Evolutionary conservation across 2,329 filamentous ascomycete genomes (phyloP).

Genomic region (Rhinocladiella mackenziei): DNA sequence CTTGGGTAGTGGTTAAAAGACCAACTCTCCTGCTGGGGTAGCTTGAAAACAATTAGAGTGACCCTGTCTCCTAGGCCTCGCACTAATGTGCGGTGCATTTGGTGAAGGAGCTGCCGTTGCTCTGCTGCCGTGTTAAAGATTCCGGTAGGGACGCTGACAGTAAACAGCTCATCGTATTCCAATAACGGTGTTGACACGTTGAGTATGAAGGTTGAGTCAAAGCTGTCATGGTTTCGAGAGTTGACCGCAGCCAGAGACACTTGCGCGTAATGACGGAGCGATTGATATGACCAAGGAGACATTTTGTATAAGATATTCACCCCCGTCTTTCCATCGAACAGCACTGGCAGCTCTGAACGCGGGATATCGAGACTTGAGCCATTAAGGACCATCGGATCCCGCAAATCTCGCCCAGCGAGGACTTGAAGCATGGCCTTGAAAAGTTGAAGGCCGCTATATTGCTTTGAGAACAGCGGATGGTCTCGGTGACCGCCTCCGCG

Average conservation of each 20-base stretch:
- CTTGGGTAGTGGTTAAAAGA: conserved; percentile 36
- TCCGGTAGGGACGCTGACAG: conserved; percentile 28
- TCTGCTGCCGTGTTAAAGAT: conserved; percentile 8
- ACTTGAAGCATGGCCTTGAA: conserved; percentile 95
- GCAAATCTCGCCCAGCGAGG: conserved; percentile 69
- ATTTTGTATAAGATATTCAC: conserved; percentile 90
- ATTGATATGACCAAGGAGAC: conserved; percentile 73
- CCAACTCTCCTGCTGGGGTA: conserved; percentile 42
- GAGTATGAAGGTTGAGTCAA: conserved; percentile 76
- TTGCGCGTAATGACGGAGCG: conserved; percentile 70
- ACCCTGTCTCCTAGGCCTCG: conserved; percentile 73
- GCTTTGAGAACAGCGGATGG: conserved; percentile 67
- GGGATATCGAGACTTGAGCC: conserved; percentile 37
- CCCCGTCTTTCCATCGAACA: conserved; percentile 71
- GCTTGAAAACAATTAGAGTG: conserved; percentile 60
- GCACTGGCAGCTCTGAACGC: conserved; percentile 57
- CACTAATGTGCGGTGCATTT: conserved; percentile 61
- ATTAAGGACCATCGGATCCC: conserved; percentile 57
- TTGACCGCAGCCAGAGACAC: conserved; percentile 71
- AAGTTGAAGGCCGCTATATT: conserved; percentile 84
- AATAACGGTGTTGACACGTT: conserved; percentile 50
- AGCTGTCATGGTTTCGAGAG: conserved; percentile 70
- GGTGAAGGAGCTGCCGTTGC: conserved; percentile 33
- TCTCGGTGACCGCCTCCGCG: conserved; percentile 71
- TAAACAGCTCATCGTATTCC: conserved; percentile 53